Evolutionary conservation across 768 basidiomycete species (phyloP).

Genomic region (Trametes coccinea): DNA sequence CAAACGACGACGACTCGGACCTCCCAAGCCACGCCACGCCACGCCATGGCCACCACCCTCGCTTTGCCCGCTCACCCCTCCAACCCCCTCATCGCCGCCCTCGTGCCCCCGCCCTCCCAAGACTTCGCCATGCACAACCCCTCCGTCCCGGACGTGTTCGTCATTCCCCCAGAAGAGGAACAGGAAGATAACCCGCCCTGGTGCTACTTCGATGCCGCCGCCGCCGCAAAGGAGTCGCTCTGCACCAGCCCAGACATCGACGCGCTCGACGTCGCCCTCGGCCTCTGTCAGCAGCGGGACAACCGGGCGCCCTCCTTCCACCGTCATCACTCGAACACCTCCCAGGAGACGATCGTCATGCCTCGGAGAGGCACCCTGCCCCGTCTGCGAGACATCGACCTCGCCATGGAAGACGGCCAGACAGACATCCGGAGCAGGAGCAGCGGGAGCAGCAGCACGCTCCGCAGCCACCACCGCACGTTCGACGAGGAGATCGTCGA

Average conservation of each 20-base stretch:
- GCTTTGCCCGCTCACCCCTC: slow-evolving; percentile 26
- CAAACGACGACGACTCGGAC: not conserved
- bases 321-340: slow-evolving; percentile 26
- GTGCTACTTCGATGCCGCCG: slow-evolving; percentile 35
- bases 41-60: slow-evolving; percentile 29
- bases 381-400: slow-evolving; percentile 11
- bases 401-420: slow-evolving; percentile 12
- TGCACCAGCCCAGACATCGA: slow-evolving; percentile 34
- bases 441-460: slow-evolving; percentile 9
- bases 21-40: slow-evolving; percentile 20
- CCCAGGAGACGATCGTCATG: slow-evolving; percentile 32
- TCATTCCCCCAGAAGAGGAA: slow-evolving; percentile 41
- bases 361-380: slow-evolving; percentile 27
- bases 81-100: slow-evolving; percentile 16
- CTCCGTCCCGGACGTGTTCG: slow-evolving; percentile 34
- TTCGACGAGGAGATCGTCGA: slow-evolving; percentile 38
- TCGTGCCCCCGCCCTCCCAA: slow-evolving; percentile 33
- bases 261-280: slow-evolving; percentile 30
- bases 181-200: slow-evolving; percentile 36
- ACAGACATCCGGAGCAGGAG: slow-evolving; percentile 12
- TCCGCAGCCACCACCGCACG: slow-evolving; percentile 17
- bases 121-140: slow-evolving; percentile 26
- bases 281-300: slow-evolving; percentile 32
- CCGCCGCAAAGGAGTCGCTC: slow-evolving; percentile 23
- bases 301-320: slow-evolving; percentile 34